Base-by-base conservation (phyloP, 345 rosid genomes). In the Barbarea vulgaris region DNA sequence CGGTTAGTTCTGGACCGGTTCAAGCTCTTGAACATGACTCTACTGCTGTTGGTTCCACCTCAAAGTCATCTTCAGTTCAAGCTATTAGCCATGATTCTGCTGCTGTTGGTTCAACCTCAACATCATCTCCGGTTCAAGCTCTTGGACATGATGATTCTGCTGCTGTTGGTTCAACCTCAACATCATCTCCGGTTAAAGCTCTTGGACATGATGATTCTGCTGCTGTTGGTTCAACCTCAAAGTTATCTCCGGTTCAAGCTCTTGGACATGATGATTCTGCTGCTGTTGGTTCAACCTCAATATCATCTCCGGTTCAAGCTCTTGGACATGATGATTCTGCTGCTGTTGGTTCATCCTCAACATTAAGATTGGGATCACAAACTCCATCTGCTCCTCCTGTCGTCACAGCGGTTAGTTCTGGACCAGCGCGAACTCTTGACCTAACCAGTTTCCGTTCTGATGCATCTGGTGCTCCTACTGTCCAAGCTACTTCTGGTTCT, bases 271-370 rank as follows among this genome's bases (percentile, higher is more conserved):
- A n/a, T n/a, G 70, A 33, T 2, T 51, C 60, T 51, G 3, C 14
- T 61, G 25, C 41, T 42, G 24, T n/a, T 47, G 67, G 25, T 59
- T 34, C 61, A 12, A 37, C 69, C 4, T 48, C 68, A 17, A 30
- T 41, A 36, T 22, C 66, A 22, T 46, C 53, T 69, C 64, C 41
- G 15, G 9, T n/a, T 67, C 37, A 39, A 68, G 25, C 31, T 39
- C 28, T 41, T 41, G 39, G 73, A 18, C 7, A 28, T 28, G 41
- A 11, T 30, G 69, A n/a, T n/a, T n/a, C n/a, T 53, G 21, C 39
- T 56, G 9, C 36, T 39, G 18, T 15, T 42, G 57, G 22, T 55
- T 28, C 46, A 15, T 15, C 44, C 17, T 48, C 69, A 24, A 13
- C 51, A 47, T 31, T n/a, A 19, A 3, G 17, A 9, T 14, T 15